Percentiles rank a stretch among this genome's conserved stretches.
Evolutionary conservation across 2,329 filamentous ascomycete species (phyloP).

Genomic region (Hypoxylon sp.): DNA sequence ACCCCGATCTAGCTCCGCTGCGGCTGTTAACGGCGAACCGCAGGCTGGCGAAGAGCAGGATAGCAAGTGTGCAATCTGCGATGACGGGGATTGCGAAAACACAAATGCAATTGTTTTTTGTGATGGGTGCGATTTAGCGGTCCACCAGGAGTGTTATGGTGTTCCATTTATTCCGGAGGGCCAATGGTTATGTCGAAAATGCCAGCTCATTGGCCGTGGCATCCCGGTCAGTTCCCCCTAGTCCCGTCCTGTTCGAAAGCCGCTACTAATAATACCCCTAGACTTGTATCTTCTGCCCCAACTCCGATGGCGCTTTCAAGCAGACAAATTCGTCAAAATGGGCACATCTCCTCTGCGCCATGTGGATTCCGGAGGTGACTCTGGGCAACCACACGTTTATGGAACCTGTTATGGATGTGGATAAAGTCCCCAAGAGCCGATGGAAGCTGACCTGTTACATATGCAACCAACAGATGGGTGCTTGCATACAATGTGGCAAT

Average conservation of each 20-base stretch:
- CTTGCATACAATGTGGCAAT: constrained; percentile 97
- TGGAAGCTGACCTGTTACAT: constrained; percentile 98
- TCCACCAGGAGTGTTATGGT: constrained; percentile 98
- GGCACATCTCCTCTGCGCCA: constrained; percentile 95
- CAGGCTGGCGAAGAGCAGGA: constrained; percentile 92
- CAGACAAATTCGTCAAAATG: constrained; percentile 96
- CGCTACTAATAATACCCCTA: constrained; percentile 49
- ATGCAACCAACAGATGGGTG: constrained; percentile 96
- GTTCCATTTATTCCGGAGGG: constrained; percentile 99
- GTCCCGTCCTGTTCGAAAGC: constrained; percentile 17
- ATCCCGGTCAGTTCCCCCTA: constrained; percentile 72
- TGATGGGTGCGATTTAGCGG: constrained; percentile 95
- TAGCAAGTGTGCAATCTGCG: constrained; percentile 96
- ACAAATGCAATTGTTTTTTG: constrained; percentile 99
- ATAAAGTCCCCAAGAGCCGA: constrained; percentile 93
- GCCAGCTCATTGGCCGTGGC: constrained; percentile 92
- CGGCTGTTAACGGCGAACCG: constrained; percentile 93
- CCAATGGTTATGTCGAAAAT: constrained; percentile 97
- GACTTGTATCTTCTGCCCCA: constrained; percentile 98
- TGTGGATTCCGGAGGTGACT: constrained; percentile 98
- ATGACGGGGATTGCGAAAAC: constrained; percentile 99
- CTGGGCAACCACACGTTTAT: constrained; percentile 97
- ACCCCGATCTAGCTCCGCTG: constrained; percentile 91
- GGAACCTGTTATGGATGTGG: constrained; percentile 97
- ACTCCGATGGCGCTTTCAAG: constrained; percentile 97